A percentile compares a stretch with the other conserved stretches of the same genome.
These are phyloP conservation scores for Aegilops longissima DNA, from an alignment of 176 grass and related monocot species.

Conservation along the genomic window DNA sequence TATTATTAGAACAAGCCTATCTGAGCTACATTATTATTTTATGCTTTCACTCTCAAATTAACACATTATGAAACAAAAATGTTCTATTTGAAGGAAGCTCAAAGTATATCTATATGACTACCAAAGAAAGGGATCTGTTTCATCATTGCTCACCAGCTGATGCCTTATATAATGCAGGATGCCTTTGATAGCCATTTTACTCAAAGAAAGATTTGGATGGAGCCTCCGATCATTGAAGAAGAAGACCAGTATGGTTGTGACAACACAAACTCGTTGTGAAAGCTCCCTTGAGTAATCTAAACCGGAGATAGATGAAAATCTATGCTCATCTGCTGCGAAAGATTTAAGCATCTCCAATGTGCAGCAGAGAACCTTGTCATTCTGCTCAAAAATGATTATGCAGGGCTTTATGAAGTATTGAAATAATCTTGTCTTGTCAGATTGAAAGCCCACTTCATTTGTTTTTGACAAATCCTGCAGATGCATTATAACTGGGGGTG, in stretches of 20 bases:
- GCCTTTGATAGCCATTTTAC: constrained; percentile 44
- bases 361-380: constrained; percentile 51
- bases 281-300: constrained; percentile 39
- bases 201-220: constrained; percentile 51
- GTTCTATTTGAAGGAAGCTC: background rate
- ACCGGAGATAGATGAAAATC: constrained; percentile 33
- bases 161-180: constrained; percentile 54
- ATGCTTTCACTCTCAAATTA: constrained; percentile 11
- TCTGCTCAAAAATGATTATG: constrained; percentile 60
- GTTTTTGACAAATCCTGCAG: constrained; percentile 67
- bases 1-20: background rate
- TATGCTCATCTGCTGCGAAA: constrained; percentile 44
- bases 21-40: background rate
- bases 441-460: constrained; percentile 46
- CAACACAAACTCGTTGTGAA: constrained; percentile 43
- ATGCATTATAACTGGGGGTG: constrained; percentile 26
- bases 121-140: constrained; percentile 27
- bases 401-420: constrained; percentile 68
- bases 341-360: constrained; percentile 61
- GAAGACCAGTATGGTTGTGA: constrained; percentile 62
- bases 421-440: constrained; percentile 51
- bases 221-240: constrained; percentile 58
- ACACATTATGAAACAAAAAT: background rate
- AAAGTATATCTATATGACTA: constrained; percentile 28
- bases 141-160: constrained; percentile 52